These are phyloP conservation scores for Nasturtium officinale DNA, from an alignment of 345 rosid genomes.

Conservation along the genomic window DNA sequence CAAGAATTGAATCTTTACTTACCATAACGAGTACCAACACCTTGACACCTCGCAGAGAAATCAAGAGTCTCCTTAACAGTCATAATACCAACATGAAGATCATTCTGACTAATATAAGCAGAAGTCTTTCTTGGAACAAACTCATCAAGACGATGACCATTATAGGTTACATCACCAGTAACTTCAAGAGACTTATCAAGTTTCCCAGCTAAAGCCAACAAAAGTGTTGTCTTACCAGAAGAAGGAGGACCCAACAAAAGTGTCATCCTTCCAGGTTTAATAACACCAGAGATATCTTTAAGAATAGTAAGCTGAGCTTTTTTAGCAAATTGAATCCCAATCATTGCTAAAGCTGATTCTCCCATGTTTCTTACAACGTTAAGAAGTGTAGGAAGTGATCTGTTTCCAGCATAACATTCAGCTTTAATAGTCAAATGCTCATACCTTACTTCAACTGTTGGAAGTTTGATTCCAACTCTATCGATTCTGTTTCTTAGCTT, in stretches of 20 bases:
- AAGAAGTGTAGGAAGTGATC: slow-evolving; percentile 85
- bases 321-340: slow-evolving; percentile 67
- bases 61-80: slow-evolving; percentile 88
- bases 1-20: not conserved
- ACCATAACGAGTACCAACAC: slow-evolving; percentile 59
- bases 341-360: slow-evolving; percentile 60
- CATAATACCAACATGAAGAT: slow-evolving; percentile 78
- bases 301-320: slow-evolving; percentile 75
- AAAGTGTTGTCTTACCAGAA: slow-evolving; percentile 83
- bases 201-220: slow-evolving; percentile 79
- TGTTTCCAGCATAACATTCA: slow-evolving; percentile 66
- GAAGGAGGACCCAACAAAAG: slow-evolving; percentile 88
- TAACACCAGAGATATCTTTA: slow-evolving; percentile 68
- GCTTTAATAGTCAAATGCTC: slow-evolving; percentile 69
- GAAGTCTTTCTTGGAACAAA: slow-evolving; percentile 49
- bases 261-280: slow-evolving; percentile 86
- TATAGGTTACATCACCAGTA: slow-evolving; percentile 54
- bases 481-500: slow-evolving; percentile 79
- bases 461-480: slow-evolving; percentile 85
- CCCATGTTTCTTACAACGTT: slow-evolving; percentile 66
- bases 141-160: slow-evolving; percentile 56
- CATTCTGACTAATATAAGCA: slow-evolving; percentile 70
- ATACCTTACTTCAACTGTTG: slow-evolving; percentile 78
- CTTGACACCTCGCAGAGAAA: slow-evolving; percentile 84
- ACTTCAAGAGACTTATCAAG: slow-evolving; percentile 36